Percentiles rank a stretch among this genome's conserved stretches.
These are phyloP conservation scores for Leucocoprinus leucothites DNA, from an alignment of 768 basidiomycete species.

Conservation along the genomic window DNA sequence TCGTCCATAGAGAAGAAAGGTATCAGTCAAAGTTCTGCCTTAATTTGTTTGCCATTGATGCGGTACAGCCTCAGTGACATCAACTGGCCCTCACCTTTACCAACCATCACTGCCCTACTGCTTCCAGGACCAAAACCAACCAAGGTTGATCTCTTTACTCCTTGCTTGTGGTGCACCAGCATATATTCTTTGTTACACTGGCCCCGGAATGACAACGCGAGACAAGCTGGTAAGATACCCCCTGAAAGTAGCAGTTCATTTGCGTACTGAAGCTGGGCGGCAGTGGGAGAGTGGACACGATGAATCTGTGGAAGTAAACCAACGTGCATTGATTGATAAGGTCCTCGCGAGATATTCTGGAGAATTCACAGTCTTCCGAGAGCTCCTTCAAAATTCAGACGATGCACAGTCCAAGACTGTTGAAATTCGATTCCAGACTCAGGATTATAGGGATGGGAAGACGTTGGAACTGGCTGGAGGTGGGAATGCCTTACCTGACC, in stretches of 20 bases:
- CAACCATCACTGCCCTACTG: too few relatives aligned
- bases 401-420: conserved; percentile 77
- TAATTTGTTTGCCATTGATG: too few relatives aligned
- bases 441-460: conserved; percentile 37
- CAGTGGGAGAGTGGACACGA: conserved; percentile 64
- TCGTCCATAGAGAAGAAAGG: too few relatives aligned
- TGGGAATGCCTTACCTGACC: conserved; percentile 45
- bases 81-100: too few relatives aligned
- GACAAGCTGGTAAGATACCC: not conserved
- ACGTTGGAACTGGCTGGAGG: not conserved
- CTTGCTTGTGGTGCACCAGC: not conserved
- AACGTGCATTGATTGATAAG: conserved; percentile 95
- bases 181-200: not conserved
- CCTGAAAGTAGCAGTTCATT: not conserved
- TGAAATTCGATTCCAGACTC: conserved; percentile 79
- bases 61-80: not conserved
- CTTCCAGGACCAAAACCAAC: too few relatives aligned
- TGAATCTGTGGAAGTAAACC: conserved; percentile 88
- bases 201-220: not conserved
- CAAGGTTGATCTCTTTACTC: not conserved
- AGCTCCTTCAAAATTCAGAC: conserved; percentile 94
- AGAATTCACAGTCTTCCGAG: conserved; percentile 82
- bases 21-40: too few relatives aligned
- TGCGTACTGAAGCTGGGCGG: not conserved
- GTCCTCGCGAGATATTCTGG: conserved; percentile 94